These are phyloP conservation scores for Coprinopsis sp. DNA, from an alignment of 768 basidiomycete genomes.

Conservation along the genomic window DNA sequence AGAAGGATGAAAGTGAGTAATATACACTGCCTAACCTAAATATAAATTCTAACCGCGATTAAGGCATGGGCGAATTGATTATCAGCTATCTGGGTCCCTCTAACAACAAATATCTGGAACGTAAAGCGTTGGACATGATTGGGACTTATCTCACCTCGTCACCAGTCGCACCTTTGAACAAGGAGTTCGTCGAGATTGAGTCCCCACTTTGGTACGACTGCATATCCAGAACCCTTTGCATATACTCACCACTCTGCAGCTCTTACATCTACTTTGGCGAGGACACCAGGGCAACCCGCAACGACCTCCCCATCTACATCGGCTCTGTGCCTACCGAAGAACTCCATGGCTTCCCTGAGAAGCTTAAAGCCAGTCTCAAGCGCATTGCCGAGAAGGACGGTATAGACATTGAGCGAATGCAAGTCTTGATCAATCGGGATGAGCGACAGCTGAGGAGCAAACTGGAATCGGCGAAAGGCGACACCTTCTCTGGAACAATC, in stretches of 20 bases:
- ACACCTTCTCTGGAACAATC: constrained; percentile 68
- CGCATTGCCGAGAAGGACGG: constrained; percentile 63
- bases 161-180: constrained; percentile 75
- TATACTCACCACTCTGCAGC: constrained; percentile 31
- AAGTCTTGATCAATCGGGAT: constrained; percentile 79
- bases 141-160: constrained; percentile 87
- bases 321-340: constrained; percentile 81
- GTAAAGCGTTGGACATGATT: constrained; percentile 82
- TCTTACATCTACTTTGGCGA: constrained; percentile 84
- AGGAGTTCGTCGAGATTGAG: constrained; percentile 89
- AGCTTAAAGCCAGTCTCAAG: constrained; percentile 62
- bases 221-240: not conserved
- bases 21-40: not conserved
- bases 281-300: constrained; percentile 64
- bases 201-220: constrained; percentile 74
- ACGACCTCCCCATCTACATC: constrained; percentile 72
- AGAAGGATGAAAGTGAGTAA: constrained; percentile 80
- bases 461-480: constrained; percentile 78
- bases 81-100: constrained; percentile 79
- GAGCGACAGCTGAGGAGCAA: constrained; percentile 87
- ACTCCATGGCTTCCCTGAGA: constrained; percentile 65
- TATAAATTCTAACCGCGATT: not conserved
- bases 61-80: constrained; percentile 74
- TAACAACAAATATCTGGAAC: constrained; percentile 63
- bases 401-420: constrained; percentile 88